These are phyloP conservation scores for Crithidia expoeki DNA, from an alignment of 208 protist species.

Conservation along the genomic window DNA sequence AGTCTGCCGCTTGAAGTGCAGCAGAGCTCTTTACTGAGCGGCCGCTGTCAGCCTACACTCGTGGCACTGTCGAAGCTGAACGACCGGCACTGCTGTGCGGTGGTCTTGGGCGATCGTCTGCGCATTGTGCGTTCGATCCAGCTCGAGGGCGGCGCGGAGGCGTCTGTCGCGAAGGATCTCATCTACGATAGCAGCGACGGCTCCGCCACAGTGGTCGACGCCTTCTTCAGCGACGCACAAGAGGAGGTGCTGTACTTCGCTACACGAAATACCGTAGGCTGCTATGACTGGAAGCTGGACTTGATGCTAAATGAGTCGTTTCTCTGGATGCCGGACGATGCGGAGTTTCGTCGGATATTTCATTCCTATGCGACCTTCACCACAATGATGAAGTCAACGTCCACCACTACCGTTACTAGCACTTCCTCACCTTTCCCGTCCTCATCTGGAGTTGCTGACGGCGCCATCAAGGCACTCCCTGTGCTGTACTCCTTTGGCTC, in stretches of 20 bases:
- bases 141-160: slow-evolving; percentile 19
- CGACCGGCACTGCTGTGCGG: slow-evolving; percentile 41
- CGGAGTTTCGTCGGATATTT: slow-evolving; percentile 81
- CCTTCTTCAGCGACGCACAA: slow-evolving; percentile 78
- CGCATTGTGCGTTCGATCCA: slow-evolving; percentile 53
- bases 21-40: slow-evolving; percentile 16
- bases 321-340: slow-evolving; percentile 61
- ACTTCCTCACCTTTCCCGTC: background rate
- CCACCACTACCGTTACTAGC: background rate
- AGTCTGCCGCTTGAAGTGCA: slow-evolving; percentile 33
- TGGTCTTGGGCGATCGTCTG: slow-evolving; percentile 73
- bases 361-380: slow-evolving; percentile 44
- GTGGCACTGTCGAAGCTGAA: slow-evolving; percentile 51
- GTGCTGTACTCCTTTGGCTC: slow-evolving; percentile 82
- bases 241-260: slow-evolving; percentile 82
- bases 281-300: slow-evolving; percentile 79
- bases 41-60: slow-evolving; percentile 25
- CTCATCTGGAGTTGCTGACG: background rate
- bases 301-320: slow-evolving; percentile 80
- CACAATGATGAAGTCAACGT: background rate
- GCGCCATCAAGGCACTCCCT: slow-evolving; percentile 32
- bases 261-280: slow-evolving; percentile 62
- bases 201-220: slow-evolving; percentile 70
- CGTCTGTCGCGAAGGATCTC: slow-evolving; percentile 54
- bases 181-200: slow-evolving; percentile 74